A percentile compares a stretch with the other conserved stretches of the same genome.
These are phyloP conservation scores for Microthlaspi erraticum DNA, from an alignment of 345 rosid genomes.

Conservation along the genomic window DNA sequence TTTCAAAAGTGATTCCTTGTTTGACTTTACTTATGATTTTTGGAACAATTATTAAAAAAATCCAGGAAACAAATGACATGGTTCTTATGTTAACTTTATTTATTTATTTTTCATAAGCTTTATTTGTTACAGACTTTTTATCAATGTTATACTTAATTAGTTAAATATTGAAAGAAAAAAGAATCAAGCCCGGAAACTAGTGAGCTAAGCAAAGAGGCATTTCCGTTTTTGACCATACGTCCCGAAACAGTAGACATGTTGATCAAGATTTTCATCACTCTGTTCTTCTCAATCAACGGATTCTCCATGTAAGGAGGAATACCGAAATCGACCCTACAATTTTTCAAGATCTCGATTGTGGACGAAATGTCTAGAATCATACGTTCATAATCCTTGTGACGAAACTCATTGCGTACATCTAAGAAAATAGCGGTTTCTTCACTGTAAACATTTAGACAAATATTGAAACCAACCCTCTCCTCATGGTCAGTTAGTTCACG, in stretches of 20 bases:
- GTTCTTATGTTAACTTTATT: neutral
- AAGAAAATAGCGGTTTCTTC: constrained; percentile 7
- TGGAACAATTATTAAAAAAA: neutral
- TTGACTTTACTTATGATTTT: too few relatives aligned
- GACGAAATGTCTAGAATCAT: constrained; percentile 19
- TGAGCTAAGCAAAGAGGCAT: constrained; percentile 15
- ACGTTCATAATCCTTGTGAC: neutral
- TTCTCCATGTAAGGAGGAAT: constrained; percentile 20
- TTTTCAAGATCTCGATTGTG: constrained; percentile 12
- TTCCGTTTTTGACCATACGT: constrained; percentile 2
- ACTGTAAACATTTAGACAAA: constrained; percentile 18
- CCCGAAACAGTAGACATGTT: constrained; percentile 37
- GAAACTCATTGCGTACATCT: neutral
- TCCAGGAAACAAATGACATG: neutral
- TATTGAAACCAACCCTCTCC: constrained; percentile 1
- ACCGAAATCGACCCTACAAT: constrained; percentile 19
- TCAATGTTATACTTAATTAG: neutral
- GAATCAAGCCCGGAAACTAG: neutral
- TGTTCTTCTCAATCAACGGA: constrained; percentile 28
- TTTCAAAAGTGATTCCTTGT: too few relatives aligned
- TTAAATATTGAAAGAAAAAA: neutral
- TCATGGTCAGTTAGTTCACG: constrained; percentile 4
- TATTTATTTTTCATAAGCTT: neutral
- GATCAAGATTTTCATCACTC: constrained; percentile 36
- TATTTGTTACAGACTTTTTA: constrained; percentile 3